Conservation (phyloP, 2,329 filamentous ascomycete species). For the Endothia cerciana region DNA sequence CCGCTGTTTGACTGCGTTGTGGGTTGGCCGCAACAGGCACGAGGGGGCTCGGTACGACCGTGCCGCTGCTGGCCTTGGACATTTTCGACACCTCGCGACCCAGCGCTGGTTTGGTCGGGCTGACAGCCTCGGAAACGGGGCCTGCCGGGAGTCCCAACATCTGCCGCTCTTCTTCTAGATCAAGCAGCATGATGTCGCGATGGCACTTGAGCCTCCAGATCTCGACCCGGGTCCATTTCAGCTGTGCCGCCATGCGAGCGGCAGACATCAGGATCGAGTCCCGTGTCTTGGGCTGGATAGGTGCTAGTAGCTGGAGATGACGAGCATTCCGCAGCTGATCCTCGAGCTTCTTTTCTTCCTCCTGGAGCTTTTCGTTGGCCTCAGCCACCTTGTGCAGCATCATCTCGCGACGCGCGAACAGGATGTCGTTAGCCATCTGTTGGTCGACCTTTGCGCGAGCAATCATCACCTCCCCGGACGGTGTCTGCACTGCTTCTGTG, state of each 20-base stretch:
- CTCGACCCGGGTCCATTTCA: conserved; percentile 93
- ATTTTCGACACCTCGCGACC: conserved; percentile 40
- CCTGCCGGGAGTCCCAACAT: conserved; percentile 41
- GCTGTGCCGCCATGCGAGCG: conserved; percentile 79
- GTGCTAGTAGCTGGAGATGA: conserved; percentile 85
- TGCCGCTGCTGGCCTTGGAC: conserved; percentile 41
- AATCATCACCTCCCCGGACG: conserved; percentile 74
- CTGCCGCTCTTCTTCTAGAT: conserved; percentile 78
- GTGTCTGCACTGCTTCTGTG: conserved; percentile 68
- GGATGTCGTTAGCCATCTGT: conserved; percentile 84
- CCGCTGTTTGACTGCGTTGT: conserved; percentile 40
- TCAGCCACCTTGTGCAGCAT: conserved; percentile 85
- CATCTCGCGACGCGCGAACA: conserved; percentile 77
- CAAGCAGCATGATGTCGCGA: conserved; percentile 81
- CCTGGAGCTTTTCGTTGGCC: conserved; percentile 75
- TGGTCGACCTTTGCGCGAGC: conserved; percentile 75
- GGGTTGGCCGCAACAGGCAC: conserved; percentile 40
- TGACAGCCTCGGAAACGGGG: conserved; percentile 30
- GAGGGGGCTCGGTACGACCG: conserved; percentile 39
- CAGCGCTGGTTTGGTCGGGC: conserved; percentile 29
- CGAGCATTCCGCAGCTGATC: conserved; percentile 84
- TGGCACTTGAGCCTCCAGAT: conserved; percentile 93
- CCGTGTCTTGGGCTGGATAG: conserved; percentile 86
- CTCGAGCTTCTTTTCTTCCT: conserved; percentile 78
- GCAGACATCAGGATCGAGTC: conserved; percentile 86